Evolutionary conservation across 2,329 filamentous ascomycete species (phyloP).

Genomic region (Onygenales sp.): DNA sequence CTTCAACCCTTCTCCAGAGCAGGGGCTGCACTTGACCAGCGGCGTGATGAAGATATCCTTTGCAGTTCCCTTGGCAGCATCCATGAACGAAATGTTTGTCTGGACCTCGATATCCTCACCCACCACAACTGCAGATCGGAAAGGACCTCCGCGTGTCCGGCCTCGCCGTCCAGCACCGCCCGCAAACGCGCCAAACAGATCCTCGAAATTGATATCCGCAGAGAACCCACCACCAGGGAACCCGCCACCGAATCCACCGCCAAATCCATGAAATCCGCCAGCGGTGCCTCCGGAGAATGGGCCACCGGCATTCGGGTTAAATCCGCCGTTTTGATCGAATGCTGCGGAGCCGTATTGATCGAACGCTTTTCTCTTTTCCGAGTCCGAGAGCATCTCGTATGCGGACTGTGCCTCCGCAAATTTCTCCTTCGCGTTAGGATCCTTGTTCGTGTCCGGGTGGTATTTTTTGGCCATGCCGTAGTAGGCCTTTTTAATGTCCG

Average conservation of each 20-base stretch:
- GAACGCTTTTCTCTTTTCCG: conserved; percentile 85
- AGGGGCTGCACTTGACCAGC: conserved; percentile 70
- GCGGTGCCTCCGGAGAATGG: conserved; percentile 49
- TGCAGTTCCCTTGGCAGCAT: conserved; percentile 81
- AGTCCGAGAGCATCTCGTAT: conserved; percentile 87
- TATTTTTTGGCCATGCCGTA: conserved; percentile 96
- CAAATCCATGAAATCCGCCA: conserved; percentile 51
- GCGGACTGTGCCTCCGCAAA: conserved; percentile 88
- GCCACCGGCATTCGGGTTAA: conserved; percentile 60
- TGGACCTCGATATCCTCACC: conserved; percentile 95
- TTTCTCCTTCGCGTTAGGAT: conserved; percentile 82
- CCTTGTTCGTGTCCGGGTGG: conserved; percentile 97
- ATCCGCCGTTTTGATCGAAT: conserved; percentile 58
- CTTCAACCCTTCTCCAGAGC: conserved; percentile 76
- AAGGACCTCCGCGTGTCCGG: conserved; percentile 53
- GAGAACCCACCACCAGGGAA: conserved; percentile 58
- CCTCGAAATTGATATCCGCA: conserved; percentile 87
- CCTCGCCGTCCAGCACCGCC: conserved; percentile 46
- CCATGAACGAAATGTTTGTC: conserved; percentile 87
- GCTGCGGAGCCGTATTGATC: conserved; percentile 83
- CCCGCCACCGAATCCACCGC: conserved; percentile 42
- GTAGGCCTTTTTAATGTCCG: conserved; percentile 97
- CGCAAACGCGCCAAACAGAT: conserved; percentile 82
- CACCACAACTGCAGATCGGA: conserved; percentile 73
- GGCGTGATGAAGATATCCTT: conserved; percentile 86